A percentile compares a stretch with the other conserved stretches of the same genome.
Evolutionary conservation across 2,329 filamentous ascomycete species (phyloP).

Genomic region (Alternaria postmessia): DNA sequence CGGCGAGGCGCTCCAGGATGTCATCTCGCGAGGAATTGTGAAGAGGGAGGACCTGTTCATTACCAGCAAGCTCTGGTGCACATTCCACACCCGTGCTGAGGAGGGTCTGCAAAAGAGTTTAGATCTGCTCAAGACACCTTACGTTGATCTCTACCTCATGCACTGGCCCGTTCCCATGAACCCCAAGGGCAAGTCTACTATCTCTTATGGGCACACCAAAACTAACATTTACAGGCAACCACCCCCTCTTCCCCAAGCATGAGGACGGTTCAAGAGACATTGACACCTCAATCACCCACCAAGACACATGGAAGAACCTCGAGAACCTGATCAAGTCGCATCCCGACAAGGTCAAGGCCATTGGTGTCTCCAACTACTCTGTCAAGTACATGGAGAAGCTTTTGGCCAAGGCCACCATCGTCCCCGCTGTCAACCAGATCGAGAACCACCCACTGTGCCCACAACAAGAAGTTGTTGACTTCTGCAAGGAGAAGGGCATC

Average conservation of each 20-base stretch:
- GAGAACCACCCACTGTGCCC: slow-evolving; percentile 77
- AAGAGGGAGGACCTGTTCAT: slow-evolving; percentile 84
- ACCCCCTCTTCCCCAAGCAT: slow-evolving; percentile 77
- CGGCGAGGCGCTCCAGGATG: slow-evolving; percentile 77
- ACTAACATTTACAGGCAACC: slow-evolving; percentile 60
- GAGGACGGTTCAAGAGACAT: slow-evolving; percentile 79
- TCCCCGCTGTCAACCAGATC: slow-evolving; percentile 75
- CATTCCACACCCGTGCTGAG: slow-evolving; percentile 75
- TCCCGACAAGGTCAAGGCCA: slow-evolving; percentile 58
- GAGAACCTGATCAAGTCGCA: slow-evolving; percentile 65
- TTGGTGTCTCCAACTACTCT: slow-evolving; percentile 61
- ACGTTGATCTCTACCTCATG: slow-evolving; percentile 82
- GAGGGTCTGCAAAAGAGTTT: slow-evolving; percentile 76
- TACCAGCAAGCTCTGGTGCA: slow-evolving; percentile 86
- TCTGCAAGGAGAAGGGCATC: slow-evolving; percentile 73
- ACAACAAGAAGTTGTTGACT: slow-evolving; percentile 75
- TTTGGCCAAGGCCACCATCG: slow-evolving; percentile 67
- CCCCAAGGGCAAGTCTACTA: slow-evolving; percentile 64
- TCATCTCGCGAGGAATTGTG: slow-evolving; percentile 71
- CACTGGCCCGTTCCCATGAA: slow-evolving; percentile 88
- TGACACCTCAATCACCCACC: slow-evolving; percentile 71
- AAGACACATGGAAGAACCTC: slow-evolving; percentile 80
- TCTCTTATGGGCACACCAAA: neutral
- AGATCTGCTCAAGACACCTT: slow-evolving; percentile 76
- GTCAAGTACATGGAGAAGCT: slow-evolving; percentile 59